Evolutionary conservation across 108 stramenopile species (phyloP), one percentile per base, ranked within the genome.

Genomic region (Cyclotella sp.): DNA sequence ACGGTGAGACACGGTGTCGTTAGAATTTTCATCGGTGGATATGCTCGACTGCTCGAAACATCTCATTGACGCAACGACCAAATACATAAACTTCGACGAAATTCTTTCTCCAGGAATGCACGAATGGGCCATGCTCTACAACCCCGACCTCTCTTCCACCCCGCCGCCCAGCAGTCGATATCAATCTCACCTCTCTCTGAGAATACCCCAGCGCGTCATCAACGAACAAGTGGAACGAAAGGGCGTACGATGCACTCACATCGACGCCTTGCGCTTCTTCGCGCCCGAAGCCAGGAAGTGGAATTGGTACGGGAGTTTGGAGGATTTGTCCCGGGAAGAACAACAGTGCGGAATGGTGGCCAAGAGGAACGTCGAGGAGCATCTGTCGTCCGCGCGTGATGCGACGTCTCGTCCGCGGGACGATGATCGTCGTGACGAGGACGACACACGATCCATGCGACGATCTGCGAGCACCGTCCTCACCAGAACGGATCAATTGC

Each of bases 61-160:
- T 26, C 26, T 26, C 58, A 59, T 59, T 21, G 3, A 7, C n/a
- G 9, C 24, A 14, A 3, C 13, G 3, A 21, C 12, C 15, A 2
- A 7, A 29, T 15, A n/a, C n/a, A 21, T 26, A 21, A 21, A 14
- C 13, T 59, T 2, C 29, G 29, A 26, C 21, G 1, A 15, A 63
- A 63, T 6, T 11, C 21, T 5, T 21, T 63, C 1, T 21, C 9
- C 53, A 58, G 71, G 71, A 46, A 77, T 96, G 29, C 97, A 98
- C 81, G 97, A 98, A 75, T 98, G 96, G 97, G 97, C 97, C 24
- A 98, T 98, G 97, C 94, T 96, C 26, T 98, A 98, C 65, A 88
- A 88, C 42, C 92, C 90, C 3, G 60, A 72, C 40, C 87, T 87
- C 9, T 79, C 77, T 13, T 71, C 72, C 22, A 70, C 82, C 11